Conservation (phyloP, 78 protist genomes). For the Chrysochromulina parva region DNA sequence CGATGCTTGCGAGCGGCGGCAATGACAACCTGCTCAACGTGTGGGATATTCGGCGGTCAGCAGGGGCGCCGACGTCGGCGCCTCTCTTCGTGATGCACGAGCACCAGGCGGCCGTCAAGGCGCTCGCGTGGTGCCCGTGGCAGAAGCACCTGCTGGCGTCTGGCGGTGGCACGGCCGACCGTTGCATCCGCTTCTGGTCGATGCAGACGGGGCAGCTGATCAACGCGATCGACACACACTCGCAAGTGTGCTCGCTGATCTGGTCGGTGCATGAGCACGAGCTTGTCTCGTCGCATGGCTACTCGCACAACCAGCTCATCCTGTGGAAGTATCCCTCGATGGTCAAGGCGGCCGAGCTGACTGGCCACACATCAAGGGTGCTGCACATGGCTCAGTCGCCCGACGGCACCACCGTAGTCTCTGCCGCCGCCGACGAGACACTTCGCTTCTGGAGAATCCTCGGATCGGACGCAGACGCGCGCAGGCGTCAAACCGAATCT, state of each 20-base stretch:
- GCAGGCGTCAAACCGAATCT: too few species aligned
- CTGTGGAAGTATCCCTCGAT: constrained; percentile 97
- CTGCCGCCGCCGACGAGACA: constrained; percentile 98
- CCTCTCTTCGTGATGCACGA: constrained; percentile 11
- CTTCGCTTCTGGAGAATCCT: constrained; percentile 95
- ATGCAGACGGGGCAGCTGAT: constrained; percentile 78
- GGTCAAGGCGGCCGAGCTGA: constrained; percentile 85
- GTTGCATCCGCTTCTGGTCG: constrained; percentile 95
- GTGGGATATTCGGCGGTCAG: constrained; percentile 65
- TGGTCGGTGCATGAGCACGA: constrained; percentile 88
- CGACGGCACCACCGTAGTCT: constrained; percentile 88
- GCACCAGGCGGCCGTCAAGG: constrained; percentile 93
- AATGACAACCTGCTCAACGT: constrained; percentile 94
- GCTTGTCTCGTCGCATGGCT: constrained; percentile 93
- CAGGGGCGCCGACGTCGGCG: not conserved
- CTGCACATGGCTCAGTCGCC: constrained; percentile 94
- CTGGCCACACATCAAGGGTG: constrained; percentile 95
- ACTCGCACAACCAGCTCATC: constrained; percentile 66
- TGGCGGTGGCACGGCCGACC: constrained; percentile 99
- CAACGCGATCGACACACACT: constrained; percentile 79
- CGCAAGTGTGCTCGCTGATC: constrained; percentile 85
- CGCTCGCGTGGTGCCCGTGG: constrained; percentile 97
- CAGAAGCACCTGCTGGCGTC: constrained; percentile 89
- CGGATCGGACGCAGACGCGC: too few species aligned
- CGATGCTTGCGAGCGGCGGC: constrained; percentile 96